phyloP scores from a whole-genome alignment of 257 asterid genomes.

The Penstemon newberryi region DNA sequence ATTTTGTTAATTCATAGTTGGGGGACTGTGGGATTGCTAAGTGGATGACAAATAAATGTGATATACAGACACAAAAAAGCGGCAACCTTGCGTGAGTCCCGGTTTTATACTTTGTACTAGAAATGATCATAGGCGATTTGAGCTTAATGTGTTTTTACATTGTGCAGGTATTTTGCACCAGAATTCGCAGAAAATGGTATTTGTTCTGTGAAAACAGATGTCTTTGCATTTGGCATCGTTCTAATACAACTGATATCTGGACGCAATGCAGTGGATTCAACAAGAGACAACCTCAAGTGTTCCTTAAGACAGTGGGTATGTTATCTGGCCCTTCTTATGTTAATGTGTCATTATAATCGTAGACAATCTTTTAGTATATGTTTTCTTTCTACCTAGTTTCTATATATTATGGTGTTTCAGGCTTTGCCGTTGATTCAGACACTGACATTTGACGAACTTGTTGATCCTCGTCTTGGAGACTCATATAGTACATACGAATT shows the following conservation, averaged over 20 bases:
- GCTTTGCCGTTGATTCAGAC: conserved; percentile 59
- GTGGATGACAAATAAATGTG: conserved; percentile 56
- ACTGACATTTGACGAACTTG: conserved; percentile 72
- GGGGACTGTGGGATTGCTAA: conserved; percentile 89
- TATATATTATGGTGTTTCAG: conserved; percentile 35
- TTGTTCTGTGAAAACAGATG: conserved; percentile 73
- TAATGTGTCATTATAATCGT: not conserved
- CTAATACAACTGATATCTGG: conserved; percentile 77
- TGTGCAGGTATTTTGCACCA: conserved; percentile 75
- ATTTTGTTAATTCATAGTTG: conserved; percentile 37
- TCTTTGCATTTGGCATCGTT: conserved; percentile 66
- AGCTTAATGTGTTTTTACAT: conserved; percentile 8
- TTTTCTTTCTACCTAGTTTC: not conserved
- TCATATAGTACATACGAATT: conserved; percentile 63
- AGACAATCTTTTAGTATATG: not conserved
- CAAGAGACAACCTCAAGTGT: conserved; percentile 46
- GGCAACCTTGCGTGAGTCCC: conserved; percentile 75
- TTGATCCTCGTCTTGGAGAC: conserved; percentile 65
- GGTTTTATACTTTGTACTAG: conserved; percentile 2
- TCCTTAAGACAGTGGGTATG: conserved; percentile 73
- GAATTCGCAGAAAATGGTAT: conserved; percentile 75
- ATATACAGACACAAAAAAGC: conserved; percentile 52
- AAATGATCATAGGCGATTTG: not conserved
- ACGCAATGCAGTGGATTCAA: conserved; percentile 58
- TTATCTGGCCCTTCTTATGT: not conserved